These are phyloP conservation scores for Pleurotus citrinopileatus DNA, from an alignment of 768 basidiomycete genomes.

Conservation along the genomic window DNA sequence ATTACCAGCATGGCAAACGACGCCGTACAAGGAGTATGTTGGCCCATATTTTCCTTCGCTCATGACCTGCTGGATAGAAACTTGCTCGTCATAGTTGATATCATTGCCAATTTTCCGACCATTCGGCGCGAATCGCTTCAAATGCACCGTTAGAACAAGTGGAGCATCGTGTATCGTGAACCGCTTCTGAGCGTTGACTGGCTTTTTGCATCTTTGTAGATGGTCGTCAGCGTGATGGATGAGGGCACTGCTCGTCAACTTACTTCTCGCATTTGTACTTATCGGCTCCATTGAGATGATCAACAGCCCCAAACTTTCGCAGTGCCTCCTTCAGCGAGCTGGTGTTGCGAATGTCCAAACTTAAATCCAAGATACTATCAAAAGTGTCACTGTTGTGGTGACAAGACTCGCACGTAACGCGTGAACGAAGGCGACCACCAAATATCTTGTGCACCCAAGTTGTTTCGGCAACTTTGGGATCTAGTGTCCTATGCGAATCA, in stretches of 20 bases:
- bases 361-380: slow-evolving; percentile 92
- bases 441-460: slow-evolving; percentile 96
- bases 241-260: no score
- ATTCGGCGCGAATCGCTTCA: slow-evolving; percentile 91
- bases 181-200: slow-evolving; percentile 85
- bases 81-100: slow-evolving; percentile 73
- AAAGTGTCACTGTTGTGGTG: slow-evolving; percentile 91
- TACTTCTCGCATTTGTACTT: slow-evolving; percentile 99
- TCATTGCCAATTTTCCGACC: slow-evolving; percentile 82
- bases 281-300: slow-evolving; percentile 84
- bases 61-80: slow-evolving; percentile 79
- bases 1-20: slow-evolving; percentile 90
- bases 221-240: no score
- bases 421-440: slow-evolving; percentile 86
- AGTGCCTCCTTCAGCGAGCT: slow-evolving; percentile 68
- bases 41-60: slow-evolving; percentile 77
- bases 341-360: slow-evolving; percentile 78
- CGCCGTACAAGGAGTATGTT: slow-evolving; percentile 83
- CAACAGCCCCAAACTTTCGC: slow-evolving; percentile 76
- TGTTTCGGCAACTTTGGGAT: slow-evolving; percentile 71
- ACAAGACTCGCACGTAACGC: slow-evolving; percentile 85
- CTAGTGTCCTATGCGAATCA: slow-evolving; percentile 52
- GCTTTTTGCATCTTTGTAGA: slow-evolving; percentile 96
- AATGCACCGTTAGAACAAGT: slow-evolving; percentile 82
- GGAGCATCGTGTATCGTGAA: slow-evolving; percentile 91